Percentiles rank a stretch among this genome's conserved stretches.
Conservation (phyloP, 2,329 filamentous ascomycete species). For the Cladosporium sp. region DNA sequence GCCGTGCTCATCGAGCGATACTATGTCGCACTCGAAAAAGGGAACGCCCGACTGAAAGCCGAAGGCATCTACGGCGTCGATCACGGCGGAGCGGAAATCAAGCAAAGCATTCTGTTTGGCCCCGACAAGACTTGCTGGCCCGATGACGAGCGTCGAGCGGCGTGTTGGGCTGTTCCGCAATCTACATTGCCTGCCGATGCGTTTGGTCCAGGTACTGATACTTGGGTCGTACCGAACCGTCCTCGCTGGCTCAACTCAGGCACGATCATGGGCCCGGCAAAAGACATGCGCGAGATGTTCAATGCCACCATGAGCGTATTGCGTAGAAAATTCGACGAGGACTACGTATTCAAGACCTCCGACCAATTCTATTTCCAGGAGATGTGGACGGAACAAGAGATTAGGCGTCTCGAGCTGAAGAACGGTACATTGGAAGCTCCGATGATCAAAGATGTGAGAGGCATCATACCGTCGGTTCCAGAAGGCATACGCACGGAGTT, state of each 20-base stretch:
- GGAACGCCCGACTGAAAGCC: conserved; percentile 46
- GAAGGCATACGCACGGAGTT: conserved; percentile 25
- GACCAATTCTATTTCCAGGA: conserved; percentile 25
- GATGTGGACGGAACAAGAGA: conserved; percentile 24
- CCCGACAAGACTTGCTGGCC: conserved; percentile 37
- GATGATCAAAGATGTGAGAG: neutral
- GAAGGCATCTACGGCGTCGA: conserved; percentile 26
- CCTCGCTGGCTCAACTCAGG: conserved; percentile 43
- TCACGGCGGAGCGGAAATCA: conserved; percentile 21
- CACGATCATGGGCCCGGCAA: conserved; percentile 47
- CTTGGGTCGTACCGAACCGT: conserved; percentile 38
- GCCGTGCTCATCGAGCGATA: conserved; percentile 65
- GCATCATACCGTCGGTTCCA: conserved; percentile 22
- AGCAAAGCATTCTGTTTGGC: conserved; percentile 33
- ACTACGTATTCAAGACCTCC: conserved; percentile 20
- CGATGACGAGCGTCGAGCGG: conserved; percentile 26
- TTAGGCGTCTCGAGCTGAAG: conserved; percentile 7
- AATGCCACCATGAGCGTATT: conserved; percentile 39
- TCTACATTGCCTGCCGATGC: conserved; percentile 23
- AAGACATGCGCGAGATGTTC: conserved; percentile 31
- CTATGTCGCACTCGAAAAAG: conserved; percentile 54
- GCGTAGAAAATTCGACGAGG: conserved; percentile 21
- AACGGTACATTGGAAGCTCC: conserved; percentile 3
- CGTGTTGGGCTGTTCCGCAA: conserved; percentile 34
- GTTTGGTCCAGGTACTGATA: conserved; percentile 38